phyloP scores from a whole-genome alignment of 2,329 filamentous ascomycete species.

The Exophiala dermatitidis region DNA sequence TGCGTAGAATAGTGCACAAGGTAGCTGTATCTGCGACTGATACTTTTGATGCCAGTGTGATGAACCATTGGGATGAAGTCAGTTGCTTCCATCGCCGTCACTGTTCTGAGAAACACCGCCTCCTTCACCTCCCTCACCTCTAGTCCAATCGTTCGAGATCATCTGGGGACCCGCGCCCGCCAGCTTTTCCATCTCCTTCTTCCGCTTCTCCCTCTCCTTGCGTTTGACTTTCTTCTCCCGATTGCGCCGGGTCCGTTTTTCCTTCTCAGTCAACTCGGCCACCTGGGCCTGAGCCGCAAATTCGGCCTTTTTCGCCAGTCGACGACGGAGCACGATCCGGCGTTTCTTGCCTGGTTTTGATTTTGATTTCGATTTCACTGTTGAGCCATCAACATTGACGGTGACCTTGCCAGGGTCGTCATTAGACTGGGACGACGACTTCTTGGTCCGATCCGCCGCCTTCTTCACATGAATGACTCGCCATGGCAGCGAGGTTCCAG shows the following conservation, averaged over 20 bases:
- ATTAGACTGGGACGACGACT: background rate
- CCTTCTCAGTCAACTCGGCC: slow-evolving; percentile 19
- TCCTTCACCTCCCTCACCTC: slow-evolving; percentile 7
- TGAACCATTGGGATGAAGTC: too few relatives aligned
- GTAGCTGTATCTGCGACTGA: too few relatives aligned
- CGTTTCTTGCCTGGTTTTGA: slow-evolving; percentile 23
- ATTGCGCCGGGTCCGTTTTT: slow-evolving; percentile 24
- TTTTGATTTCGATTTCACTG: background rate
- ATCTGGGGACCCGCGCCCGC: background rate
- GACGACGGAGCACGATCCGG: slow-evolving; percentile 19
- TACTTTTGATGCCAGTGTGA: too few relatives aligned
- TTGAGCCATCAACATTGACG: background rate
- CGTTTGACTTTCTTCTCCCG: slow-evolving; percentile 27
- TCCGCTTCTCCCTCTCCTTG: slow-evolving; percentile 20
- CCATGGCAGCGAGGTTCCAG: slow-evolving; percentile 22
- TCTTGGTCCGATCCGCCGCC: background rate
- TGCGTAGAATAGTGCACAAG: too few relatives aligned
- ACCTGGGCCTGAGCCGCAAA: slow-evolving; percentile 10
- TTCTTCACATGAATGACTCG: slow-evolving; percentile 16
- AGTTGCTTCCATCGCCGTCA: background rate
- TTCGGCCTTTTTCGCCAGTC: slow-evolving; percentile 9
- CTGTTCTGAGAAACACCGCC: background rate
- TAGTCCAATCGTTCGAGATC: too few relatives aligned
- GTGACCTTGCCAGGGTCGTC: background rate
- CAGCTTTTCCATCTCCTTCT: slow-evolving; percentile 13